phyloP scores from a whole-genome alignment of 148 eudicot species.

The Chenopodium suecicum region DNA sequence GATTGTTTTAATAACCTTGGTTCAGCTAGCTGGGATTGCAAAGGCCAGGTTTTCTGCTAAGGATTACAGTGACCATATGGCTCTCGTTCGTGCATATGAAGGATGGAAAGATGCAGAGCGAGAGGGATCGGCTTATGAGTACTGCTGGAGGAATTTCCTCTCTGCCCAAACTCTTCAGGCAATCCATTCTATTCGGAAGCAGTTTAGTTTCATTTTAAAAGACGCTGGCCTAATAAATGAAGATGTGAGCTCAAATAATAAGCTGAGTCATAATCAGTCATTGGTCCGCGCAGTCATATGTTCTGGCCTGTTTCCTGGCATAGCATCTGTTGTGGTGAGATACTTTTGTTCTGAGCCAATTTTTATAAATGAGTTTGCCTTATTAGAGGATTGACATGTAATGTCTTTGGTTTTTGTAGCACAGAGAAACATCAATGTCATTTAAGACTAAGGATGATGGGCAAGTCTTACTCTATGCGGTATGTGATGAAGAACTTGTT shows the following conservation, averaged over 20 bases:
- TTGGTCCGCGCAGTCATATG: conserved; percentile 98
- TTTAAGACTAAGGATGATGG: conserved; percentile 99
- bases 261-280: conserved; percentile 87
- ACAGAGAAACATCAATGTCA: conserved; percentile 97
- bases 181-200: conserved; percentile 94
- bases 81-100: conserved; percentile 99
- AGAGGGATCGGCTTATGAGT: conserved; percentile 98
- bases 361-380: not conserved
- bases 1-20: conserved; percentile 7
- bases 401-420: conserved; percentile 50
- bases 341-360: conserved; percentile 17
- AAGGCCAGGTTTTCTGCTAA: conserved; percentile 98
- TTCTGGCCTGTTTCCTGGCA: conserved; percentile 96
- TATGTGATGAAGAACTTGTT: conserved; percentile 35
- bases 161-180: conserved; percentile 99
- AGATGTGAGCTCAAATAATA: conserved; percentile 63
- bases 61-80: conserved; percentile 99
- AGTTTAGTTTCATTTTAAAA: conserved; percentile 75
- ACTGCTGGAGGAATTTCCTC: conserved; percentile 98
- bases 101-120: conserved; percentile 99
- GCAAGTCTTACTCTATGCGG: conserved; percentile 89
- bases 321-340: conserved; percentile 92
- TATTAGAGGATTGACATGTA: conserved; percentile 17
- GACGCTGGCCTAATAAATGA: conserved; percentile 79
- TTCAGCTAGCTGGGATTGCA: conserved; percentile 96